Percentiles rank a stretch among this genome's conserved stretches.
Evolutionary conservation across 768 basidiomycete species (phyloP).

Genomic region (Steccherinum ochraceum): DNA sequence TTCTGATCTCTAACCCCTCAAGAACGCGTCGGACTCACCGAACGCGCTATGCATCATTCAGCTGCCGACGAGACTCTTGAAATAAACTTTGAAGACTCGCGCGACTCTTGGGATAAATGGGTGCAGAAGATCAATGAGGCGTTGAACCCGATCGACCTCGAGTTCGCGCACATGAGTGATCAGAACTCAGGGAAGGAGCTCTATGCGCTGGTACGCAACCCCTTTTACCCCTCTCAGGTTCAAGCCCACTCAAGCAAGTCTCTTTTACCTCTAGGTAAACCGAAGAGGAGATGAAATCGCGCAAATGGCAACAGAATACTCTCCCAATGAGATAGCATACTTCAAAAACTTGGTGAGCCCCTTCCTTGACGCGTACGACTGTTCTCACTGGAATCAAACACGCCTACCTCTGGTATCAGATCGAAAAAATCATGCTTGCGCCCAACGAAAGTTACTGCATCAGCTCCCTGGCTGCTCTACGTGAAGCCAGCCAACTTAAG

Average conservation of each 20-base stretch:
- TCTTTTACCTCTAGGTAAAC: slow-evolving; percentile 79
- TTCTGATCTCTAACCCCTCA: no score
- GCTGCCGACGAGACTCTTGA: slow-evolving; percentile 48
- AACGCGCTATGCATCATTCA: slow-evolving; percentile 19
- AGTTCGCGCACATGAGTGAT: slow-evolving; percentile 58
- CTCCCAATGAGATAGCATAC: slow-evolving; percentile 70
- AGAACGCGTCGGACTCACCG: not conserved
- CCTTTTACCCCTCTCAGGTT: not conserved
- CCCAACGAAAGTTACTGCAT: slow-evolving; percentile 69
- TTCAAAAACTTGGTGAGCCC: slow-evolving; percentile 74
- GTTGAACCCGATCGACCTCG: slow-evolving; percentile 66
- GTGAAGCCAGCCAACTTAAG: slow-evolving; percentile 53
- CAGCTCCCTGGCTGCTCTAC: slow-evolving; percentile 69
- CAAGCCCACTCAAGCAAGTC: no score
- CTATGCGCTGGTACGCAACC: slow-evolving; percentile 58
- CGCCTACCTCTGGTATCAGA: slow-evolving; percentile 35
- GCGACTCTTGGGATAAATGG: slow-evolving; percentile 54
- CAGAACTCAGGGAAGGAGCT: slow-evolving; percentile 58
- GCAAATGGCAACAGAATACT: slow-evolving; percentile 81
- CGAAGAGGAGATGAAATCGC: slow-evolving; percentile 75
- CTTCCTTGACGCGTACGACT: not conserved
- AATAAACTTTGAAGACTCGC: slow-evolving; percentile 33
- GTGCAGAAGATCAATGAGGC: slow-evolving; percentile 52
- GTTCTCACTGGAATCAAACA: not conserved
- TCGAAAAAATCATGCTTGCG: slow-evolving; percentile 84